Evolutionary conservation across 169 alveolate species (phyloP), one percentile per base, ranked within the genome.

Genomic region (Plasmodium gonderi): DNA sequence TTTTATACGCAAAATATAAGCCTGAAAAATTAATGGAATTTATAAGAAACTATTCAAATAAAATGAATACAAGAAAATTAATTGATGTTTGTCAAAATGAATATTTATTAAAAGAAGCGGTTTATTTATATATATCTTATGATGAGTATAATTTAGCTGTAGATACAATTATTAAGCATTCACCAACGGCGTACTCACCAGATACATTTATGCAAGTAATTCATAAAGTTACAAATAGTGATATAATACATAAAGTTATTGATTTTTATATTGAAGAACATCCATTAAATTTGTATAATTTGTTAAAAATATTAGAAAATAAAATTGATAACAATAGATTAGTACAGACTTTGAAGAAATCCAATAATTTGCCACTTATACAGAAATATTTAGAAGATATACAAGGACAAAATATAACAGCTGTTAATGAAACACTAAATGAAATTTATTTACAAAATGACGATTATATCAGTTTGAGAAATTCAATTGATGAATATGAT

Each of bases 381-480:
- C 95, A 95, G 90, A 96, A 96, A 42, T 91, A 87, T 77, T 72
- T 95, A 91, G 96, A 95, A 77, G 96, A 94, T 81, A 97, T 97
- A 36, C 97, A 97, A 51, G 97, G 92, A 65, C 96, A 96, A 91
- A 97, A 98, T 96, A 97, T 97, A 49, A 94, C 97, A 31, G 97
- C 98, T 60, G 99, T 99, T 65, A 99, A 99, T 94, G 99, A 99
- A 96, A 99, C 99, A 36, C 80, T 98, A 80, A 98, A 98, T 91
- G 99, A 99, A 91, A 96, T 99, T 69, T 98, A 97, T 92, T 97
- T 99, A 77, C 99, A 99, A 91, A 98, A 98, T 74, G 99, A 98
- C 93, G 99, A 99, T 92, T 98, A 98, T 38, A 99, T 98, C 85
- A 91, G 97, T 65, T 96, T 99, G 77, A 96, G 98, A 95, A 94